Evolutionary conservation across 495 filamentous ascomycete species (phyloP), one percentile per base, ranked within the genome.

Genomic region (Podospora tetraspora): DNA sequence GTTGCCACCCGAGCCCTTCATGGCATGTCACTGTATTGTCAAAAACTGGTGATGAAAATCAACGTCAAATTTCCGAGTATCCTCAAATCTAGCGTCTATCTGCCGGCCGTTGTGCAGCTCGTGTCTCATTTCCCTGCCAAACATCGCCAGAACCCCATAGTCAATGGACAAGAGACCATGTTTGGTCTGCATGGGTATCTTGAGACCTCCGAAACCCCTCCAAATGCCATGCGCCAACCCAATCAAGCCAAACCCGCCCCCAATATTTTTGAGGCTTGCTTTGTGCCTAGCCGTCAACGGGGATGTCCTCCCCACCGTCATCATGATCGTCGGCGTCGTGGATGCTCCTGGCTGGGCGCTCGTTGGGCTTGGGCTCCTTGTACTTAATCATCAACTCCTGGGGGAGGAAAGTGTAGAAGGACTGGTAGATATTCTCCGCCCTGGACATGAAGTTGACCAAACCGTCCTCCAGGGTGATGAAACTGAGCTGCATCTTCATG

Each of bases 401-500:
- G 1, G 83, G 82, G 56, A 94, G 77, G 58, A 87, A 84, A 8
- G 78, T 85, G 75, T 89, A 90, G 75, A 88, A 89, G 6, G 43
- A n/a, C 43, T 52, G 1, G 84, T 79, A 3, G 79, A 82, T 59
- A 72, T 70, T 52, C 19, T 52, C 43, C n/a, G 90, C 72, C 7
- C 83, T 76, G 62, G 88, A 86, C 66, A 93, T 83, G 70, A 84
- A 86, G 71, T 84, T 80, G 72, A 86, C 81, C 75, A 85, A 84
- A 65, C 73, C 80, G 34, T 88, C 90, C 64, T 81, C 84, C 66
- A 84, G 87, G 30, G 92, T 77, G 61, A 86, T 82, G 75, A 87
- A 88, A 19, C 96, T 83, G 9, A 86, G 80, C 34, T 84, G 82
- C 19, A 97, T 75, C 79, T 96, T 97, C 88, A 97, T 88, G 1